Evolutionary conservation across 179 eudicot species (phyloP), one percentile per base, ranked within the genome.

Genomic region (Beta corolliflora): DNA sequence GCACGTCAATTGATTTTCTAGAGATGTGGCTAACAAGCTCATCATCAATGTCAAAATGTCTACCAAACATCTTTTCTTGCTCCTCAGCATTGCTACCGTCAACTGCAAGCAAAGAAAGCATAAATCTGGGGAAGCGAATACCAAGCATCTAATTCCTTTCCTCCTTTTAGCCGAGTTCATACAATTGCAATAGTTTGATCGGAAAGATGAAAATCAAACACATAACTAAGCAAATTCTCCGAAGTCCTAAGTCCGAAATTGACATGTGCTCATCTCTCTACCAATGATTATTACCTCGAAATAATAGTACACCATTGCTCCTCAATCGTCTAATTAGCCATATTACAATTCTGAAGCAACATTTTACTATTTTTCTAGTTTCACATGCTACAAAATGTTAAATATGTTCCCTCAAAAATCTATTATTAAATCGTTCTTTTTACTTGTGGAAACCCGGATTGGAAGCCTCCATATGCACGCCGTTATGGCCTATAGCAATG

Each of bases 1-100:
- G 92, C 48, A 88, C 80, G 45, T 95, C 98, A 53, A 95, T 92
- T 19, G 98, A 93, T 78, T 70, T 92, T 81, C 98, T 91, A 25
- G 97, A 87, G 58, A 95, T 89, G 73, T 82, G 94, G 89, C 98
- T 95, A 75, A 95, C 97, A 68, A 93, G 97, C 90, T 95, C 98
- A 81, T 93, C 97, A 59, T 95, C 97, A 52, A 90, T 80, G 56
- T 93, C 98, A 80, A 95, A 95, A 86, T 95, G 98, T 85, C 98
- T 88, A 71, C 98, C 98, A 81, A 84, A 91, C 95, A 93, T 92
- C 81, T 95, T 95, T 71, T 93, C 97, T 80, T 95, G 97, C 87
- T 95, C 97, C 50, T 93, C 98, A 0, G 98, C 77, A 80, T 84
- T 95, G 79, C 87, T 84, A 78, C 98, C 95, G 67, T 86, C 84